Percentiles rank a stretch among this genome's conserved stretches.
These are phyloP conservation scores for Rossbeevera mucosa DNA, from an alignment of 768 basidiomycete genomes.

Conservation along the genomic window DNA sequence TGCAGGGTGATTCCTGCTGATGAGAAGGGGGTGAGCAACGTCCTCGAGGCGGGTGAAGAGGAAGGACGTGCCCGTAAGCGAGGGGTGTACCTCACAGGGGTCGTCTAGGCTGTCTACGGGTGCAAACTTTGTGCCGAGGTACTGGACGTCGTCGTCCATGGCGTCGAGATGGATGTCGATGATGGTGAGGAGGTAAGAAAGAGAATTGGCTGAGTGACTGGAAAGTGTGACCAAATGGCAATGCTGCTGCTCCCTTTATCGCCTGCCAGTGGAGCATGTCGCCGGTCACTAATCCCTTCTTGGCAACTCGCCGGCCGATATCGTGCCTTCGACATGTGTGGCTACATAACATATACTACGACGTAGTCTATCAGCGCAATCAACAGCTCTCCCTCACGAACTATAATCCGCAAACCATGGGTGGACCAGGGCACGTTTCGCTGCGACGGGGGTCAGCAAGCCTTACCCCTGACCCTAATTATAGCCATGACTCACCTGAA, in stretches of 20 bases:
- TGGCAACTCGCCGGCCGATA: slow-evolving; percentile 22
- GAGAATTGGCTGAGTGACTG: slow-evolving; percentile 16
- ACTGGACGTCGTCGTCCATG: slow-evolving; percentile 61
- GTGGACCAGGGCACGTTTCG: slow-evolving; percentile 53
- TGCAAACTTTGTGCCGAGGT: slow-evolving; percentile 43
- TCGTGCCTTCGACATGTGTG: not conserved
- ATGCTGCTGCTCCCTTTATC: slow-evolving; percentile 31
- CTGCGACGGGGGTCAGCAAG: slow-evolving; percentile 26
- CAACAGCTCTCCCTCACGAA: slow-evolving; percentile 18
- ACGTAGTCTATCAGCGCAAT: slow-evolving; percentile 23
- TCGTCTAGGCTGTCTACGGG: slow-evolving; percentile 25
- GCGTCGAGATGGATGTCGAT: no score
- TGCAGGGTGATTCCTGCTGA: slow-evolving; percentile 54
- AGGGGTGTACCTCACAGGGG: slow-evolving; percentile 25
- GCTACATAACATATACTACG: slow-evolving; percentile 15
- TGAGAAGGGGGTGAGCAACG: slow-evolving; percentile 8
- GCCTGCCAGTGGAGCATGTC: slow-evolving; percentile 10
- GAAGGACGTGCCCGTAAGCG: slow-evolving; percentile 42
- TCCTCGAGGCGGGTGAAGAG: slow-evolving; percentile 9
- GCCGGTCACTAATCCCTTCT: slow-evolving; percentile 23
- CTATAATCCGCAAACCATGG: slow-evolving; percentile 50
- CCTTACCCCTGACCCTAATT: not conserved
- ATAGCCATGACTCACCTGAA: slow-evolving; percentile 55
- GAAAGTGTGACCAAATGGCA: slow-evolving; percentile 30
- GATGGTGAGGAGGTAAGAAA: slow-evolving; percentile 11